These are phyloP conservation scores for Colletotrichum salicis DNA, from an alignment of 2,329 filamentous ascomycete species.

Conservation along the genomic window DNA sequence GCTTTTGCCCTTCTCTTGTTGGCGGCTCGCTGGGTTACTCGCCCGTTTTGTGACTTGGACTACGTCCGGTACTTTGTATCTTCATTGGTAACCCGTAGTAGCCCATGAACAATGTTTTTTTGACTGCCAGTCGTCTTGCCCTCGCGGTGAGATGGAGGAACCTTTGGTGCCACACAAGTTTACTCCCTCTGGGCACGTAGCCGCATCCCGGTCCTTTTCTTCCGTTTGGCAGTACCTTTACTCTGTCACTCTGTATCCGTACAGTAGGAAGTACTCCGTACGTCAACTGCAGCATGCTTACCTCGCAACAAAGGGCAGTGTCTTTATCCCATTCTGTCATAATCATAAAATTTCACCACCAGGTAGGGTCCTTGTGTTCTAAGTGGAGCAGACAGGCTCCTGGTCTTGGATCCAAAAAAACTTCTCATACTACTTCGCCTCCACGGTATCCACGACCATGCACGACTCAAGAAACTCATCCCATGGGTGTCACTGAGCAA, in stretches of 20 bases:
- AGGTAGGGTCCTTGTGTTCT: constrained; percentile 28
- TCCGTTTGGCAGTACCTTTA: neutral
- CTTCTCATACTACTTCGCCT: constrained; percentile 34
- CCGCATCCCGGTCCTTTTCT: neutral
- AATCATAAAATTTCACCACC: constrained; percentile 20
- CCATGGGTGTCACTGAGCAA: constrained; percentile 25
- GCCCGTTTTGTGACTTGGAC: constrained; percentile 4
- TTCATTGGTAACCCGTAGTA: neutral
- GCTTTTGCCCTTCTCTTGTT: constrained; percentile 2
- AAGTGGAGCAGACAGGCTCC: constrained; percentile 21
- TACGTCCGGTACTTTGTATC: neutral
- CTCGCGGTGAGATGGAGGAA: neutral
- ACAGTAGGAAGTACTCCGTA: neutral
- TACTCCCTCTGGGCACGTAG: neutral
- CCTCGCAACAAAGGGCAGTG: neutral
- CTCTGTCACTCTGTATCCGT: too few species aligned
- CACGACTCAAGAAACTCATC: constrained; percentile 36
- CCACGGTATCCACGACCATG: constrained; percentile 35
- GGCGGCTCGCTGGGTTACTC: constrained; percentile 19
- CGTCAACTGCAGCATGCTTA: neutral
- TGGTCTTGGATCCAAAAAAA: constrained; percentile 32
- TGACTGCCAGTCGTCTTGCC: neutral
- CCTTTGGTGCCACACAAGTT: neutral
- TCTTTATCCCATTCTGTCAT: constrained; percentile 15
- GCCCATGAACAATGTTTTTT: neutral